Evolutionary conservation across 1,139 yeast species (phyloP), one percentile per base, ranked within the genome.

Genomic region (Magnusiomyces paraingens): DNA sequence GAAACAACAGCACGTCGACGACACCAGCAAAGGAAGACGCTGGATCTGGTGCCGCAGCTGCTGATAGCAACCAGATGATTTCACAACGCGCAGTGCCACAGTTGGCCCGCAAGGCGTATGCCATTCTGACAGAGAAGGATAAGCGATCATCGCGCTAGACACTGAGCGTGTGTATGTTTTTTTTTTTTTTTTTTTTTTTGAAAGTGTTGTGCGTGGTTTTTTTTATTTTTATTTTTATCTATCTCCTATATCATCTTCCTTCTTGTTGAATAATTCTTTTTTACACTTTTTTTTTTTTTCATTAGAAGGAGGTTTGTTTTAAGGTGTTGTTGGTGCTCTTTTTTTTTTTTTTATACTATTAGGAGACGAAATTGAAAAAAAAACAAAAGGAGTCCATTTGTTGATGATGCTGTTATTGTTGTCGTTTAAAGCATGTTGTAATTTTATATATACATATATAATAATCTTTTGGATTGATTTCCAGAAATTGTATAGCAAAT

Each of bases 21-120:
- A 26, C 32, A n/a, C 18, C 15, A n/a, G 38, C 36, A 2, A 44
- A 44, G 17, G 20, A 20, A 22, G 20, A 22, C 10, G 14, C 36
- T n/a, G 38, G 20, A 11, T 3, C 18, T 12, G 36, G n/a, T 36
- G 18, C 18, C 32, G 22, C 38, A 3, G 43, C 35, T 26, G 38
- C 38, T 36, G 32, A 46, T 17, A 35, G 39, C 47, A 26, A 46
- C 15, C 36, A 17, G 46, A 42, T 20, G 12, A 47, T 54, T 12
- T 53, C 58, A 5, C 56, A 54, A 42, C 47, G 53, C 11, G 58
- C 58, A 14, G 54, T 56, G n/a, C 54, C 58, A 4, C 54, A 53
- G 12, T 48, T 56, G 20, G 57, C 57, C 12, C 46, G 46, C 32
- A 42, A n/a, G 40, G 40, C n/a, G 5, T 14, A 36, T 36, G 40